Conservation (phyloP, 345 rosid species). For the Lepidium africanum region DNA sequence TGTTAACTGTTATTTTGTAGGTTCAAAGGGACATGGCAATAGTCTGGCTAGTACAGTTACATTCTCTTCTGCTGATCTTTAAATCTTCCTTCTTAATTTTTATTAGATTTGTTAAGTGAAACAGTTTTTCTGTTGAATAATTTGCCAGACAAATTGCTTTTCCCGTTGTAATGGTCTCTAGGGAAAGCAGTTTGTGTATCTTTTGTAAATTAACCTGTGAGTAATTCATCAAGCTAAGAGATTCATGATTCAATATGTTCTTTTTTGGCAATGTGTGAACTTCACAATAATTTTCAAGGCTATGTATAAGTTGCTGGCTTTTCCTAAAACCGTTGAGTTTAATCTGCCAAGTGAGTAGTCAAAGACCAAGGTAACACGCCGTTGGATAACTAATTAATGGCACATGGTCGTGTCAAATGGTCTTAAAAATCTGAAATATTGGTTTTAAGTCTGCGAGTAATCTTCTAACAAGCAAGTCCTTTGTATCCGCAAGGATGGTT, state of each 20-base stretch:
- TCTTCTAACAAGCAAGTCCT: neutral
- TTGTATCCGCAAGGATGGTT: neutral
- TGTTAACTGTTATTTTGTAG: slow-evolving; percentile 1
- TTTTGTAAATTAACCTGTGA: slow-evolving; percentile 23
- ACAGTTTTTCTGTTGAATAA: slow-evolving; percentile 16
- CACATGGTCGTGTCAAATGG: neutral
- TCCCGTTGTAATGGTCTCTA: slow-evolving; percentile 8
- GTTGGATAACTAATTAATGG: neutral
- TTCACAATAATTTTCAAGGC: neutral
- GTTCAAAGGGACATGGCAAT: slow-evolving; percentile 19
- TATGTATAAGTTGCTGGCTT: neutral
- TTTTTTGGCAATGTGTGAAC: neutral
- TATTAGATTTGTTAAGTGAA: slow-evolving; percentile 18
- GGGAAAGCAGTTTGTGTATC: slow-evolving; percentile 18
- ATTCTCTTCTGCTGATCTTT: slow-evolving; percentile 10
- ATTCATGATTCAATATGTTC: neutral
- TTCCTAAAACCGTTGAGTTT: neutral
- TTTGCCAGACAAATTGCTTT: slow-evolving; percentile 1
- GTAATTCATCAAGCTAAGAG: slow-evolving; percentile 18
- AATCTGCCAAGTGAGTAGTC: neutral
- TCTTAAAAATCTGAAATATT: neutral
- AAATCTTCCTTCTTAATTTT: neutral
- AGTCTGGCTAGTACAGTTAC: slow-evolving; percentile 23
- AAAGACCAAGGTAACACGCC: neutral
- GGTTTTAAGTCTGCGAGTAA: neutral